phyloP scores from a whole-genome alignment of 768 basidiomycete species.

The Panaeolus papilionaceus region DNA sequence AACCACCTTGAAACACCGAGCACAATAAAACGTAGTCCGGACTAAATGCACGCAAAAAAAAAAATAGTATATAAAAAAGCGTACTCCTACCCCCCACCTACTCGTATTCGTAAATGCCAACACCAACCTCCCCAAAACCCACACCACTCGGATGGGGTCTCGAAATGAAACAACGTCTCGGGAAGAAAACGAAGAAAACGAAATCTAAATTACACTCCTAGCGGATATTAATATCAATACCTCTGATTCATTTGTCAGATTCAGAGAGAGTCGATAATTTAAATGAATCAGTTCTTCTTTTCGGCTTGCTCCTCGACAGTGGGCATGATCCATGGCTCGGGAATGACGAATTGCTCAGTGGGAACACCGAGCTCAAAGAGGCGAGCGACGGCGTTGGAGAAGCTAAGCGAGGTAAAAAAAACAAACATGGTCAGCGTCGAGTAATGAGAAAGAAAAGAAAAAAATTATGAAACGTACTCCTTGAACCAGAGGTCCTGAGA shows the following conservation, averaged over 20 bases:
- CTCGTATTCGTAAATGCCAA: neutral
- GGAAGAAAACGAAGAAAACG: neutral
- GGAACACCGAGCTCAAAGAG: slow-evolving; percentile 97
- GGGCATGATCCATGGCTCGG: slow-evolving; percentile 82
- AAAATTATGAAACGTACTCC: slow-evolving; percentile 64
- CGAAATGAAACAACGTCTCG: neutral
- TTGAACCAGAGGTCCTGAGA: slow-evolving; percentile 90
- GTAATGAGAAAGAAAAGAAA: slow-evolving; percentile 17
- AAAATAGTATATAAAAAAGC: slow-evolving; percentile 9
- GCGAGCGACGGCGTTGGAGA: slow-evolving; percentile 76
- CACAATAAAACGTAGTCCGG: neutral
- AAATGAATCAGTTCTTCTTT: slow-evolving; percentile 22
- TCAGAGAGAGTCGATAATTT: neutral
- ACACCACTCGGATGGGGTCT: neutral
- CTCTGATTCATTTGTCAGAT: neutral
- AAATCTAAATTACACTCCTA: slow-evolving; percentile 15
- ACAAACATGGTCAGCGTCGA: neutral
- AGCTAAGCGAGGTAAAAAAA: slow-evolving; percentile 52
- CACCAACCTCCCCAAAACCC: neutral
- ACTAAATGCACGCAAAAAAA: slow-evolving; percentile 6
- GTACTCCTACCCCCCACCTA: neutral
- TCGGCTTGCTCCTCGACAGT: slow-evolving; percentile 50
- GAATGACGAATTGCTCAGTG: slow-evolving; percentile 68
- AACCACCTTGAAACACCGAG: neutral
- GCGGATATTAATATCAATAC: slow-evolving; percentile 15